Base-by-base conservation (phyloP, 2,329 filamentous ascomycete genomes). In the Fusarium sarcochroum region DNA sequence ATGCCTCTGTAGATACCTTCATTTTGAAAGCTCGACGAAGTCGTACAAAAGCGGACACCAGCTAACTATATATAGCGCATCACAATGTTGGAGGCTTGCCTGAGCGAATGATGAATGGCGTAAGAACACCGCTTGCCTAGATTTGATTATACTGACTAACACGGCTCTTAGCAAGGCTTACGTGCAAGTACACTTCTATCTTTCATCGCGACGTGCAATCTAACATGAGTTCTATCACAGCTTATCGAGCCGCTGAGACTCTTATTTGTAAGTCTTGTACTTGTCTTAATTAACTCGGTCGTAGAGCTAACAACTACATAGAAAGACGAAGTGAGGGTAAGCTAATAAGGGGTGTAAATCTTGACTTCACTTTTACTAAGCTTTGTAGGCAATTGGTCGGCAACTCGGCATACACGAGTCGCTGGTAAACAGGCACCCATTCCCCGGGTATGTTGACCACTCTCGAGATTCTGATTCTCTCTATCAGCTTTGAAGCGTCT, bases 31-130 rank as follows among this genome's bases (percentile, higher is more conserved):
- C 38, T 53, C 37, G n/a, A 53, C 23, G 13, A 34, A 42, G 50
- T 32, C 50, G 25, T 42, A n/a, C n/a, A n/a, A n/a, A 42, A 37
- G 21, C 30, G 18, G n/a, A 18, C 15, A 47, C 8, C 5, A 17
- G 21, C 44, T 54, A 52, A 61, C 50, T 38, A 21, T 32, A n/a
- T 6, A 47, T 37, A 66, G 51, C 64, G 9, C 62, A 67, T 32
- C 62, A 67, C 48, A 63, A 74, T 56, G 45, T 74, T 11, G 57
- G 74, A n/a, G 73, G 73, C 40, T 54, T 75, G 44, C 63, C 60
- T 17, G 56, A 59, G 50, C 51, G 58, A 23, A 61, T 61, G 58
- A 61, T 61, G 58, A 56, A 61, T 37, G 58, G 58, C 35, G 56
- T 59, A 47, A 59, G 56, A 34, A 59, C 34, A 21, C 41, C 13